A percentile compares a stretch with the other conserved stretches of the same genome.
phyloP scores from a whole-genome alignment of 83 land plant genomes.

The Diphasiastrum complanatum region DNA sequence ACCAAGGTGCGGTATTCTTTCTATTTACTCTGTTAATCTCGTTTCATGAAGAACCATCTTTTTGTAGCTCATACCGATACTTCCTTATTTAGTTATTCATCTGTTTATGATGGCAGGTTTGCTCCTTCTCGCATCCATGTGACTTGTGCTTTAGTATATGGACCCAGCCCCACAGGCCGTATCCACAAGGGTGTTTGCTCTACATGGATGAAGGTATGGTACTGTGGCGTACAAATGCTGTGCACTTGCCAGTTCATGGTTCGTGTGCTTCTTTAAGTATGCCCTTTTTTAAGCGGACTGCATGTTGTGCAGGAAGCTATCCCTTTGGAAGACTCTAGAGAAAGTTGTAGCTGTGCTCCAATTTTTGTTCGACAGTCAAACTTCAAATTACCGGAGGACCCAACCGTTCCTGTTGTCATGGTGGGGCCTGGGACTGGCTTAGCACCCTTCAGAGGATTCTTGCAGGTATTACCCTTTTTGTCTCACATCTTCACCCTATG shows the following conservation, averaged over 20 bases:
- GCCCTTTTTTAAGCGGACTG: background rate
- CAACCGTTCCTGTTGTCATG: conserved; percentile 68
- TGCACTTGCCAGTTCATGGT: too few relatives aligned
- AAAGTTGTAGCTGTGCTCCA: conserved; percentile 9
- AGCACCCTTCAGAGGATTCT: conserved; percentile 21
- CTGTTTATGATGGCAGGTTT: too few relatives aligned
- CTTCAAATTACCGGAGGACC: conserved; percentile 53
- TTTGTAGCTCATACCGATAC: too few relatives aligned
- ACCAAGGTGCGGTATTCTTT: conserved; percentile 74
- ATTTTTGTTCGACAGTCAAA: conserved; percentile 23
- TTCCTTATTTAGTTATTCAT: too few relatives aligned
- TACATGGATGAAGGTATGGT: conserved; percentile 95
- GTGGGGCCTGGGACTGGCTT: conserved; percentile 42
- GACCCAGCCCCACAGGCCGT: conserved; percentile 75
- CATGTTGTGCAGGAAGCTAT: conserved; percentile 1
- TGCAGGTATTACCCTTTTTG: too few relatives aligned
- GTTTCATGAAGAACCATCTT: too few relatives aligned
- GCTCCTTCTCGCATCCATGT: conserved; percentile 81
- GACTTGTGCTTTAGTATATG: conserved; percentile 90
- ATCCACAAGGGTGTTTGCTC: conserved; percentile 92
- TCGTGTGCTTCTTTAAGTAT: too few relatives aligned
- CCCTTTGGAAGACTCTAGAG: background rate
- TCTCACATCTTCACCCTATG: too few relatives aligned
- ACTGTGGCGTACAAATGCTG: background rate
- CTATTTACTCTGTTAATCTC: too few relatives aligned